A percentile compares a stretch with the other conserved stretches of the same genome.
These are phyloP conservation scores for Amyloporia xantha DNA, from an alignment of 768 basidiomycete species.

Conservation along the genomic window DNA sequence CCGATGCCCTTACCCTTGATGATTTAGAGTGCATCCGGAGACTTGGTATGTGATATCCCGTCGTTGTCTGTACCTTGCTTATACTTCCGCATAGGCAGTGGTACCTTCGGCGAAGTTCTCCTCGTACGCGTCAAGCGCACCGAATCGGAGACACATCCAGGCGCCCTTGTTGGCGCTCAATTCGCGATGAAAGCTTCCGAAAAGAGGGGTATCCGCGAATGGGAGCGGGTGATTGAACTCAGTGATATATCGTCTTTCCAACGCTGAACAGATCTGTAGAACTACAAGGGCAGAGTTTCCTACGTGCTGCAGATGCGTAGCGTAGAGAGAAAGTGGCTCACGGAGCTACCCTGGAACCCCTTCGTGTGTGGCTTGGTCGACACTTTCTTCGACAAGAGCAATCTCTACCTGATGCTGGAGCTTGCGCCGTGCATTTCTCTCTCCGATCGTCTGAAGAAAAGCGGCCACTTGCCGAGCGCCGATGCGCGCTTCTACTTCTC, in stretches of 20 bases:
- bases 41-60: not conserved
- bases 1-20: not conserved
- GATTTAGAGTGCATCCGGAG: not conserved
- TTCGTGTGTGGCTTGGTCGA: conserved; percentile 36
- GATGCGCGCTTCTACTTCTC: conserved; percentile 45
- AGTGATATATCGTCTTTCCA: too few species aligned
- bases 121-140: not conserved
- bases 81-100: not conserved
- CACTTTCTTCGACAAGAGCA: conserved; percentile 38
- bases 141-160: too few species aligned
- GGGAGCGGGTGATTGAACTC: conserved; percentile 1
- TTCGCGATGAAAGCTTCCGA: conserved; percentile 3
- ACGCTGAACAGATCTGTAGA: too few species aligned
- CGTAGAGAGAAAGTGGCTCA: conserved; percentile 36
- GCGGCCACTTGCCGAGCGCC: conserved; percentile 25
- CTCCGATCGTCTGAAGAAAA: conserved; percentile 26
- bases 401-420: conserved; percentile 48
- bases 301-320: too few species aligned
- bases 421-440: conserved; percentile 40
- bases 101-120: not conserved
- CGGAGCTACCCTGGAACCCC: conserved; percentile 43
- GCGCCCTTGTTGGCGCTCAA: not conserved
- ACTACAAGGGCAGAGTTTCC: too few species aligned
- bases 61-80: not conserved
- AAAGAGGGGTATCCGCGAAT: not conserved